phyloP scores from a whole-genome alignment of 2,329 filamentous ascomycete genomes.

The Aspergillus eucalypticola region DNA sequence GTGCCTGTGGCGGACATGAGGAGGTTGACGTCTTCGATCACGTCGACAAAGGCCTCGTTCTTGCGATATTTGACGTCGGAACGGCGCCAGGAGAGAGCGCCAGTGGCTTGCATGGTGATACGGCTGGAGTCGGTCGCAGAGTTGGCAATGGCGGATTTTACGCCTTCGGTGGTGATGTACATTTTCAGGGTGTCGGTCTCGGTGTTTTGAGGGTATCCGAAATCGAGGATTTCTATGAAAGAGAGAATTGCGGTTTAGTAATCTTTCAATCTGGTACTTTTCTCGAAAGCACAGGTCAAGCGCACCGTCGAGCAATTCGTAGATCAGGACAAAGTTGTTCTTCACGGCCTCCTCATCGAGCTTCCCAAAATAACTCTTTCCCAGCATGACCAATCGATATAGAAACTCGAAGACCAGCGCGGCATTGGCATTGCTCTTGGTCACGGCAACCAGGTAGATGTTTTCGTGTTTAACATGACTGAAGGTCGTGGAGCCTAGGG shows the following conservation, averaged over 20 bases:
- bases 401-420: slow-evolving; percentile 97
- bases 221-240: slow-evolving; percentile 85
- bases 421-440: slow-evolving; percentile 98
- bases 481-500: slow-evolving; percentile 95
- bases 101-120: slow-evolving; percentile 99
- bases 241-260: neutral
- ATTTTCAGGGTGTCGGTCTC: slow-evolving; percentile 99
- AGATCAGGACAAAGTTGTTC: slow-evolving; percentile 99
- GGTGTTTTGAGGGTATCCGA: slow-evolving; percentile 98
- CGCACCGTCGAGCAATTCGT: slow-evolving; percentile 89
- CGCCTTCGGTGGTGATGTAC: slow-evolving; percentile 99
- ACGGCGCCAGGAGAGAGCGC: slow-evolving; percentile 93
- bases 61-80: slow-evolving; percentile 99
- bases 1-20: slow-evolving; percentile 98
- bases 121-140: slow-evolving; percentile 82
- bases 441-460: slow-evolving; percentile 95
- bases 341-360: slow-evolving; percentile 99
- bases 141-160: slow-evolving; percentile 77
- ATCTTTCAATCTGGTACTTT: slow-evolving; percentile 1
- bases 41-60: slow-evolving; percentile 98
- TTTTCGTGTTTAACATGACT: slow-evolving; percentile 99
- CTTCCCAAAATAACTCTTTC: slow-evolving; percentile 96
- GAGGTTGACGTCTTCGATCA: slow-evolving; percentile 98
- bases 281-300: neutral
- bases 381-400: slow-evolving; percentile 85